Evolutionary conservation across 192 early-diverging fungal genomes (phyloP).

Genomic region (Rhizoclosmatium globosum): DNA sequence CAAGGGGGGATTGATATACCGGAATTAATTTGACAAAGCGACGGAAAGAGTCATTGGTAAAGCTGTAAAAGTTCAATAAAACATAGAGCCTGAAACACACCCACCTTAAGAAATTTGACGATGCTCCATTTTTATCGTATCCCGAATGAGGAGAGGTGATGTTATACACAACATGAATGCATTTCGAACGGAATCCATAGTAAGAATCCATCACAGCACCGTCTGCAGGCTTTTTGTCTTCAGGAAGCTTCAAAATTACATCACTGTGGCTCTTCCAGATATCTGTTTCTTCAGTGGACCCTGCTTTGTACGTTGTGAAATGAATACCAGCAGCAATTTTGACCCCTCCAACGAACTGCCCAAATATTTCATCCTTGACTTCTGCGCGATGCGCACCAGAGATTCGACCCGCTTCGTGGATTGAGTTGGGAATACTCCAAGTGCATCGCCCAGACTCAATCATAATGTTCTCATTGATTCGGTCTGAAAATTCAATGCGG

Average conservation of each 20-base stretch:
- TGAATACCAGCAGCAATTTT: constrained; percentile 45
- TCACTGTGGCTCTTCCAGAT: constrained; percentile 47
- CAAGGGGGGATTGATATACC: constrained; percentile 61
- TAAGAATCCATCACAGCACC: constrained; percentile 24
- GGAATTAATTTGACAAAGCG: constrained; percentile 46
- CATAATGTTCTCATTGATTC: constrained; percentile 44
- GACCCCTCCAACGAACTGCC: constrained; percentile 54
- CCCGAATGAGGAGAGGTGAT: constrained; percentile 24
- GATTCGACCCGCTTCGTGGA: constrained; percentile 17
- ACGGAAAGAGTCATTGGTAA: constrained; percentile 45
- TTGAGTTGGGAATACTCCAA: constrained; percentile 41
- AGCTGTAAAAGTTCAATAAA: constrained; percentile 2
- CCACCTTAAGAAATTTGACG: constrained; percentile 30
- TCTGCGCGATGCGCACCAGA: constrained; percentile 23
- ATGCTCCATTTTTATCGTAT: neutral
- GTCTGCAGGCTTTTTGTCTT: constrained; percentile 36
- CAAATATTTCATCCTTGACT: constrained; percentile 35
- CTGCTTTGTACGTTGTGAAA: constrained; percentile 40
- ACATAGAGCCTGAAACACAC: neutral
- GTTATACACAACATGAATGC: constrained; percentile 39
- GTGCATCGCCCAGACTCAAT: constrained; percentile 56
- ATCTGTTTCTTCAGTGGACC: constrained; percentile 10
- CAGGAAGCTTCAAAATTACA: constrained; percentile 49
- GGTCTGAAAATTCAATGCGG: constrained; percentile 37
- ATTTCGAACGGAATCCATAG: constrained; percentile 33